These are phyloP conservation scores for Camelina sativa DNA, from an alignment of 345 rosid species.

Conservation along the genomic window DNA sequence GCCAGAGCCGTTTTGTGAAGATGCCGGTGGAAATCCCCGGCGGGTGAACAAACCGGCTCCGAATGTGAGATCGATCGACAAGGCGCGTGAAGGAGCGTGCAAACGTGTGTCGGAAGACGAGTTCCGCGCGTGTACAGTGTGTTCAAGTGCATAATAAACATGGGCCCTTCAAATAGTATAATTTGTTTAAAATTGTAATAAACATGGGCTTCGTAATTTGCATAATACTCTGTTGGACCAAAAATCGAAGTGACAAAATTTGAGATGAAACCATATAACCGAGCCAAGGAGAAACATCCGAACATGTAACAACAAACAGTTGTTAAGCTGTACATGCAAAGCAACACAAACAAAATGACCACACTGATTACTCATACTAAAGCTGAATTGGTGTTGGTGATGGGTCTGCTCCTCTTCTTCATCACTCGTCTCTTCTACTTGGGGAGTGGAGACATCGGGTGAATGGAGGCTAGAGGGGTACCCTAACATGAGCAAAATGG, in stretches of 20 bases:
- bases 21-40: slow-evolving; percentile 19
- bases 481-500: background rate
- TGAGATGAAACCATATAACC: background rate
- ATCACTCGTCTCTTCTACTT: slow-evolving; percentile 4
- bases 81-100: slow-evolving; percentile 32
- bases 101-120: slow-evolving; percentile 13
- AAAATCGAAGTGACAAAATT: background rate
- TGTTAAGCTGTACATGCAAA: background rate
- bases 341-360: slow-evolving; percentile 1
- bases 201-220: slow-evolving; percentile 1
- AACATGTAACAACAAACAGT: background rate
- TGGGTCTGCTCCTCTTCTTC: slow-evolving; percentile 5
- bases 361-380: slow-evolving; percentile 1
- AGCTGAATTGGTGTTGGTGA: slow-evolving; percentile 2
- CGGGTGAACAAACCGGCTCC: slow-evolving; percentile 14
- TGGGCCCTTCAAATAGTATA: slow-evolving; percentile 20
- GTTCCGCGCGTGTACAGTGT: slow-evolving; percentile 17
- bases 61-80: slow-evolving; percentile 1
- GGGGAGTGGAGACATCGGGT: background rate
- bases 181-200: background rate
- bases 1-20: background rate
- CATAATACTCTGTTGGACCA: background rate
- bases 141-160: background rate
- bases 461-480: slow-evolving; percentile 5
- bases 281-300: slow-evolving; percentile 1